Percentiles rank a stretch among this genome's conserved stretches.
Conservation (phyloP, 768 basidiomycete genomes). For the Scleroderma bovista region DNA sequence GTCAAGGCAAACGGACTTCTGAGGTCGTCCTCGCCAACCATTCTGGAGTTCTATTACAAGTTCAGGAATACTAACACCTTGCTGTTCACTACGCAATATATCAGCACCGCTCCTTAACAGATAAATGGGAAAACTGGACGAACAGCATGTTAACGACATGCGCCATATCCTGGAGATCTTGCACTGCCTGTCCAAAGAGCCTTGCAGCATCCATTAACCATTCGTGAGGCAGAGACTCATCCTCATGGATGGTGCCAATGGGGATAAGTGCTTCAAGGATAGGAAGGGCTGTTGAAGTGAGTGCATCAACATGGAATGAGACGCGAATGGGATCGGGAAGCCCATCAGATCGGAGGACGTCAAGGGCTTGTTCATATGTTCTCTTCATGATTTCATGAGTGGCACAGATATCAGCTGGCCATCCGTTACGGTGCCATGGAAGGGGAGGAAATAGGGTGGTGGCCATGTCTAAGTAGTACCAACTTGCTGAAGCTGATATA, state of each 20-base stretch:
- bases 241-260: background rate
- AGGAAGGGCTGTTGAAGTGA: constrained; percentile 4
- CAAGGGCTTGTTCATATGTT: constrained; percentile 4
- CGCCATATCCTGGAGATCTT: background rate
- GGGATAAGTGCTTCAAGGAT: constrained; percentile 8
- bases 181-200: constrained; percentile 4
- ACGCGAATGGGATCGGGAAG: constrained; percentile 2
- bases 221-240: background rate
- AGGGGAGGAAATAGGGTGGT: constrained; percentile 3
- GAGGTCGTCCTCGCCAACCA: constrained; percentile 5
- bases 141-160: background rate
- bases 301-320: constrained; percentile 12
- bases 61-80: background rate
- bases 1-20: constrained; percentile 5
- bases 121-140: background rate
- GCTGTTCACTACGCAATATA: background rate
- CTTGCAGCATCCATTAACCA: constrained; percentile 7
- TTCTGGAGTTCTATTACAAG: background rate
- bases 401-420: constrained; percentile 7
- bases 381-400: constrained; percentile 8
- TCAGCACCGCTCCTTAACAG: background rate
- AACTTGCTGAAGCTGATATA: too few species aligned
- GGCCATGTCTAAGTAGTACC: too few species aligned
- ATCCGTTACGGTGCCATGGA: constrained; percentile 7
- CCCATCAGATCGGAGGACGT: constrained; percentile 6